phyloP scores from a whole-genome alignment of 306 rosid species.

The Gleditsia sinensis region DNA sequence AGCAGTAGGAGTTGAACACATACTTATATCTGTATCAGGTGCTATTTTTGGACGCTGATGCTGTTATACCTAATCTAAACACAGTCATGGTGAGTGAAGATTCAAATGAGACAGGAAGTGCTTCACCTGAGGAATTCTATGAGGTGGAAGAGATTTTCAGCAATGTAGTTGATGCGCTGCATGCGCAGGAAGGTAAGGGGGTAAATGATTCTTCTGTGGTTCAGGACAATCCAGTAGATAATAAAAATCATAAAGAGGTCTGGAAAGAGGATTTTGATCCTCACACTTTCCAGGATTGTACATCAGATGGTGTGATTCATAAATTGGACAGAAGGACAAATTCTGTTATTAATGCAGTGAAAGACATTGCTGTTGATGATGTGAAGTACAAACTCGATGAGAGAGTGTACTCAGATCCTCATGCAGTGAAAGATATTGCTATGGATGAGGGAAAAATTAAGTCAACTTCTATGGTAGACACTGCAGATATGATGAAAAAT shows the following conservation, averaged over 20 bases:
- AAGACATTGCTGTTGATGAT: constrained; percentile 88
- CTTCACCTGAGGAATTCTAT: constrained; percentile 95
- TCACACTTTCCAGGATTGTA: constrained; percentile 72
- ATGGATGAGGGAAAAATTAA: constrained; percentile 81
- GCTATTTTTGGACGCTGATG: constrained; percentile 90
- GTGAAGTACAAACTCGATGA: constrained; percentile 68
- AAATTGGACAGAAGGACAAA: constrained; percentile 55
- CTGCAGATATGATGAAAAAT: constrained; percentile 46
- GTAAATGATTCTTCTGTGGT: constrained; percentile 50
- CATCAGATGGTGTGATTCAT: constrained; percentile 60
- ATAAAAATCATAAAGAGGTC: constrained; percentile 50
- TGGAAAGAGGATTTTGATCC: constrained; percentile 81
- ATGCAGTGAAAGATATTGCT: constrained; percentile 83
- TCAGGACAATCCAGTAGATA: constrained; percentile 42
- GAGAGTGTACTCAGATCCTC: constrained; percentile 53
- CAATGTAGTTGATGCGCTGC: constrained; percentile 71
- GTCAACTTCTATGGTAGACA: constrained; percentile 42
- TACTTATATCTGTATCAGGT: constrained; percentile 85
- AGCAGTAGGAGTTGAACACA: constrained; percentile 62
- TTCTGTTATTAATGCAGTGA: constrained; percentile 62
- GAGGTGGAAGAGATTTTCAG: constrained; percentile 98
- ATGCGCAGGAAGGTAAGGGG: constrained; percentile 65
- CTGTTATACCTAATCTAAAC: constrained; percentile 75
- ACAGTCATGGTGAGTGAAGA: constrained; percentile 60
- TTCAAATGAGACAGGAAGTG: constrained; percentile 69